Evolutionary conservation across 305 asterid species (phyloP), one percentile per base, ranked within the genome.

Genomic region (Fraxinus velutina): DNA sequence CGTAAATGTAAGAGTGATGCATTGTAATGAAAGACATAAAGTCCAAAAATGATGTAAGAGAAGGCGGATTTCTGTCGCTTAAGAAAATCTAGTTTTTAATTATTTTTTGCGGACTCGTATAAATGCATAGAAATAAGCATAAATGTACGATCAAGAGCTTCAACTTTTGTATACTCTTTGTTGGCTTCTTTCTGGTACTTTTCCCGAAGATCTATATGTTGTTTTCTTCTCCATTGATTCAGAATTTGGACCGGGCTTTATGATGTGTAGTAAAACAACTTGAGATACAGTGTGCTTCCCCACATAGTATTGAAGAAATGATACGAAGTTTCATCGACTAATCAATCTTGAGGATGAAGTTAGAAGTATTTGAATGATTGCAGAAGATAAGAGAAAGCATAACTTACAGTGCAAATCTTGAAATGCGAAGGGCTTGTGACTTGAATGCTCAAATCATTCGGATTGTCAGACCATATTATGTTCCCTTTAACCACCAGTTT

Each of bases 401-500:
- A 60, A 89, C 98, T 91, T 84, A 93, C 98, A 0, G 98, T 94
- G 91, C 91, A 89, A 84, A 96, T 93, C 92, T 94, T 96, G 91
- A 96, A 96, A 80, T 90, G 86, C 44, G 98, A 90, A 62, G 97
- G 95, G 89, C 92, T 92, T 5, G 79, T 81, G 77, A 96, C 97
- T 90, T 96, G 99, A 87, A 96, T 81, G 86, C 90, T 92, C 75
- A 96, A 98, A 13, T 94, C 98, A 50, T 85, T 88, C 32, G 98
- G 97, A 86, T 90, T 93, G 84, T 96, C 97, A 1, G 99, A 96
- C 99, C 99, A 94, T 66, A 92, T 88, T 76, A 96, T 91, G 73
- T 90, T 91, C 79, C 99, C 98, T 87, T 92, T 93, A 68, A 91
- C 91, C 75, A 88, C 88, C 89, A 94, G 76, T 79, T 92, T 93